Percentiles rank a stretch among this genome's conserved stretches.
phyloP scores from a whole-genome alignment of 495 filamentous ascomycete genomes.

The Penicillium herquei region DNA sequence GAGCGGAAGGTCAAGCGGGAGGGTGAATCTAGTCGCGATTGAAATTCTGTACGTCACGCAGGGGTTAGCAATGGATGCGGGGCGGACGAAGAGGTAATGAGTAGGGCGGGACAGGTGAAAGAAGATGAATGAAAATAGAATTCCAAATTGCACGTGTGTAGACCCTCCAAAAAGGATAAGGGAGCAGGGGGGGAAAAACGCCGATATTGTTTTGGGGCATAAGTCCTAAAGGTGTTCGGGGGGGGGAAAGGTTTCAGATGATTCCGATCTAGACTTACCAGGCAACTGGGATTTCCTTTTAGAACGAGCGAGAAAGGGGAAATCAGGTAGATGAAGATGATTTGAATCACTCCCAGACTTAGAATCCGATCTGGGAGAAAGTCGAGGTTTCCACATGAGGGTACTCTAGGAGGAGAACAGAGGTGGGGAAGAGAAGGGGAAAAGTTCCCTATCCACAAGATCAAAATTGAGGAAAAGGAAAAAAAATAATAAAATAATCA shows the following conservation, averaged over 20 bases:
- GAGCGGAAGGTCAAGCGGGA: conserved; percentile 39
- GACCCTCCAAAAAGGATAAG: background rate
- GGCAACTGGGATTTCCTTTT: conserved; percentile 36
- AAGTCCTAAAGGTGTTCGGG: background rate
- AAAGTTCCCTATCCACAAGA: background rate
- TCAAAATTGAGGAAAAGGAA: conserved; percentile 6
- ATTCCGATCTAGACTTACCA: conserved; percentile 27
- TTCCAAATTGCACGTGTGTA: no score
- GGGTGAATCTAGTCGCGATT: conserved; percentile 33
- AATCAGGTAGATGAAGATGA: conserved; percentile 32
- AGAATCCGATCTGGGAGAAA: conserved; percentile 45
- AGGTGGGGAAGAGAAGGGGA: conserved; percentile 15
- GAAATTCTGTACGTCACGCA: conserved; percentile 29
- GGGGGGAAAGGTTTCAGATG: conserved; percentile 3
- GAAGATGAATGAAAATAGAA: background rate
- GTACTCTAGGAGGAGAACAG: conserved; percentile 15
- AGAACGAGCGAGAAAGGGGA: conserved; percentile 40
- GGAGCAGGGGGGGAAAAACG: background rate
- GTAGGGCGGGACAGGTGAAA: conserved; percentile 2
- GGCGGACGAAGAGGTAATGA: conserved; percentile 9
- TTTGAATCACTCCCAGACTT: conserved; percentile 38
- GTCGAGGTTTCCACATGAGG: conserved; percentile 49
- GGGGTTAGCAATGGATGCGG: conserved; percentile 20
- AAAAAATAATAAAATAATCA: conserved; percentile 14
- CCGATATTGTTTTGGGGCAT: no score